phyloP scores from a whole-genome alignment of 495 filamentous ascomycete species.

The Penicillium coffeae region DNA sequence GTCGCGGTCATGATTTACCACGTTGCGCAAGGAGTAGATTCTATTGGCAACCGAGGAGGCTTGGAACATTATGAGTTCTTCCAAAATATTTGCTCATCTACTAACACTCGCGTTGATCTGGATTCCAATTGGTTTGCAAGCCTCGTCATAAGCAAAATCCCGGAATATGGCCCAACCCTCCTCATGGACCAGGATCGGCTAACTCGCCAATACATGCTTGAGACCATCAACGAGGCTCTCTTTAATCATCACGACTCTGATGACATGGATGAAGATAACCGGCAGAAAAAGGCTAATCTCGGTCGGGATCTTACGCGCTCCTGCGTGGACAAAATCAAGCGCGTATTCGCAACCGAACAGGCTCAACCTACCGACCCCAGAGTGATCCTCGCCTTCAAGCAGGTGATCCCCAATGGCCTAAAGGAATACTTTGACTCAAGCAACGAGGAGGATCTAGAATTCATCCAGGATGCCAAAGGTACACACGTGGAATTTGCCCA shows the following conservation, averaged over 20 bases:
- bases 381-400: conserved; percentile 32
- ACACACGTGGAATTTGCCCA: too few relatives aligned
- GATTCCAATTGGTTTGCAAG: conserved; percentile 34
- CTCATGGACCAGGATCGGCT: conserved; percentile 57
- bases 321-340: conserved; percentile 33
- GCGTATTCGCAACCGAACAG: conserved; percentile 22
- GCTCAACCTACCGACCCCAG: conserved; percentile 32
- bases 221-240: conserved; percentile 56
- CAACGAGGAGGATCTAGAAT: conserved; percentile 36
- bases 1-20: conserved; percentile 45
- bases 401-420: conserved; percentile 42
- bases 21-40: conserved; percentile 52
- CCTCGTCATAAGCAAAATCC: conserved; percentile 51
- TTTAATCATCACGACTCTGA: conserved; percentile 7
- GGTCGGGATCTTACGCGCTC: not conserved
- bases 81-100: conserved; percentile 33
- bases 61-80: conserved; percentile 60
- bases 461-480: conserved; percentile 37
- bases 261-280: not conserved
- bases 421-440: conserved; percentile 35
- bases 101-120: conserved; percentile 37
- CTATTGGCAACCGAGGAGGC: conserved; percentile 54
- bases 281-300: not conserved
- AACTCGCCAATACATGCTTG: conserved; percentile 52
- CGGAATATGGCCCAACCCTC: conserved; percentile 64